Conservation (phyloP, 441 rosid species). For the Eruca vesicaria region DNA sequence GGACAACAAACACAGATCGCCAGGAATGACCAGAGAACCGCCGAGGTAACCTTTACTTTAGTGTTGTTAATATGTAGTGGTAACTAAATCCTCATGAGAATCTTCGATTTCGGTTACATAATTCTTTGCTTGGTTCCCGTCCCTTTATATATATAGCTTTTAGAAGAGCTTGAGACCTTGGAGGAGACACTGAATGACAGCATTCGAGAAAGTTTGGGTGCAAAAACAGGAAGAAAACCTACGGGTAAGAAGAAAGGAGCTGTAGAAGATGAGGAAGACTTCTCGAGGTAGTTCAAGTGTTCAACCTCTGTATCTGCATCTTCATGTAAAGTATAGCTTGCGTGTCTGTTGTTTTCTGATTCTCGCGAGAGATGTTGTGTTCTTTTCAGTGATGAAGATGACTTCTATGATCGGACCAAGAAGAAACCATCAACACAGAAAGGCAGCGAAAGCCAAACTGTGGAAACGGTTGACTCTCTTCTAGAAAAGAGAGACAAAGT, state of each 20-base stretch:
- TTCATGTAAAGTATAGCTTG: constrained; percentile 8
- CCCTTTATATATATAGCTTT: constrained; percentile 45
- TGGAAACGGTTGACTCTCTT: constrained; percentile 94
- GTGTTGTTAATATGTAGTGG: background rate
- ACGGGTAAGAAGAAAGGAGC: constrained; percentile 52
- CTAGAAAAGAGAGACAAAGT: constrained; percentile 79
- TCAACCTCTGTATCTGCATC: background rate
- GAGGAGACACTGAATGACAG: constrained; percentile 96
- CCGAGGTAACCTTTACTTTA: constrained; percentile 54
- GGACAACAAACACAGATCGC: constrained; percentile 99
- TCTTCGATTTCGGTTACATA: background rate
- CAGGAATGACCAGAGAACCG: constrained; percentile 90
- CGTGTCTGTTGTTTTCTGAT: background rate
- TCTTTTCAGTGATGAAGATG: constrained; percentile 79
- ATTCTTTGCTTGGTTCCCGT: background rate
- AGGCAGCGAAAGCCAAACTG: constrained; percentile 54
- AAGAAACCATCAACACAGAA: constrained; percentile 54
- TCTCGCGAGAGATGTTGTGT: constrained; percentile 15
- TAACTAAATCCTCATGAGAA: background rate
- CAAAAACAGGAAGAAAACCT: constrained; percentile 58
- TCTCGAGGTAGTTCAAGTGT: constrained; percentile 51
- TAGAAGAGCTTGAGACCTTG: constrained; percentile 96
- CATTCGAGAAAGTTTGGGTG: constrained; percentile 90
- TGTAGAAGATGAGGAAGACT: constrained; percentile 62
- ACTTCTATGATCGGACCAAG: constrained; percentile 95